Percentiles rank a stretch among this genome's conserved stretches.
phyloP scores from a whole-genome alignment of 2,329 filamentous ascomycete species.

The Clarireedia monteithiana region DNA sequence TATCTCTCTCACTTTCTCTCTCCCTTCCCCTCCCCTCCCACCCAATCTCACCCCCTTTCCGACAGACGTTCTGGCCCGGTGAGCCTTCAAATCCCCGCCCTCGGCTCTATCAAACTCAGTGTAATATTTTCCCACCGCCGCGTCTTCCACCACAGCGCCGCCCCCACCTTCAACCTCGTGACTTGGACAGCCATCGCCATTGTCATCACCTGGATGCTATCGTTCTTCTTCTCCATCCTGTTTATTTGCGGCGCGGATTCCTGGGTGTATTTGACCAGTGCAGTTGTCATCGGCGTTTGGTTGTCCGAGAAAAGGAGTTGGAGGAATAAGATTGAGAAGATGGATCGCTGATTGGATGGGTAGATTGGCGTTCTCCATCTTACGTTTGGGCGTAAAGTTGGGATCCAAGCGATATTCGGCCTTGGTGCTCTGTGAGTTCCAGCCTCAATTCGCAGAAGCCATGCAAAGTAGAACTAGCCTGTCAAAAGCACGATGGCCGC shows the following conservation, averaged over 20 bases:
- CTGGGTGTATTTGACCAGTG: conserved; percentile 1
- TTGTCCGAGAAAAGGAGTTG: background rate
- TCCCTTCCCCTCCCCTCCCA: no score
- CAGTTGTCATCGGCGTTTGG: background rate
- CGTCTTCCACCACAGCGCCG: background rate
- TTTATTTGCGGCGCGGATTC: conserved; percentile 3
- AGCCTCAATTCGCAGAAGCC: no score
- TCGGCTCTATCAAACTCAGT: conserved; percentile 6
- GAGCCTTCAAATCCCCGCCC: conserved; percentile 2
- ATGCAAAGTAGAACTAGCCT: background rate
- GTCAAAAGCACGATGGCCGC: conserved; percentile 2
- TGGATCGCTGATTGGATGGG: background rate
- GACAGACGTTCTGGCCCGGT: conserved; percentile 2
- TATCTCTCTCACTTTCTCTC: no score
- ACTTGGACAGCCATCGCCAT: background rate
- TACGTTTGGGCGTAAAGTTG: background rate
- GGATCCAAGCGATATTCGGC: conserved; percentile 3
- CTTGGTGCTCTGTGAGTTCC: conserved; percentile 2
- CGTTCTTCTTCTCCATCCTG: conserved; percentile 3
- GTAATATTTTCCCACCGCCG: conserved; percentile 6
- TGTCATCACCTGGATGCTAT: background rate
- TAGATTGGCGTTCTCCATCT: conserved; percentile 2
- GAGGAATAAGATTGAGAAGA: no score
- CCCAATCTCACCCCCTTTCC: no score
- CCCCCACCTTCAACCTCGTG: background rate